A percentile compares a stretch with the other conserved stretches of the same genome.
Evolutionary conservation across 805 yeast genomes (phyloP).

Genomic region (Wickerhamiella azymoides): DNA sequence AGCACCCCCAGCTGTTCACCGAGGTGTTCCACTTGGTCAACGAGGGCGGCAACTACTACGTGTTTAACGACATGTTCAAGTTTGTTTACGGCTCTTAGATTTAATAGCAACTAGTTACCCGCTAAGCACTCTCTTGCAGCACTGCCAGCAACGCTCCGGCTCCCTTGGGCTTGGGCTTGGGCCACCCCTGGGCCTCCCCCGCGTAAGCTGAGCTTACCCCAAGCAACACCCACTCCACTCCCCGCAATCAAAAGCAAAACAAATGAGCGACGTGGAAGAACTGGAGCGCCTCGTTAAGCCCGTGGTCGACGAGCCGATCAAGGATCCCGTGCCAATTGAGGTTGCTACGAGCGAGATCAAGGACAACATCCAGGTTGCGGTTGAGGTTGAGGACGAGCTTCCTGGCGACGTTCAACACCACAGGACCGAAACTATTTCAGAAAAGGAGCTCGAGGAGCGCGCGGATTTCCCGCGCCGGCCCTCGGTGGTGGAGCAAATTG

Average conservation of each 20-base stretch:
- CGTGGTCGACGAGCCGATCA: background rate
- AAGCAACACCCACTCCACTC: background rate
- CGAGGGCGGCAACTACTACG: constrained; percentile 81
- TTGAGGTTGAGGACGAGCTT: background rate
- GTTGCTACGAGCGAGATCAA: background rate
- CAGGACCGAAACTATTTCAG: background rate
- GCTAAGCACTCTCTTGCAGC: too few species aligned
- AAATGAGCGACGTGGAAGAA: background rate
- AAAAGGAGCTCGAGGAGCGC: background rate
- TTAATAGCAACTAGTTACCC: too few species aligned
- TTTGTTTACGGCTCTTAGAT: constrained; percentile 26
- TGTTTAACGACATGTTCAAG: constrained; percentile 93
- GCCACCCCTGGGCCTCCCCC: too few species aligned
- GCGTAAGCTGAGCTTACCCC: background rate
- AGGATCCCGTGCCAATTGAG: background rate
- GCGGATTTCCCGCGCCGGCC: background rate
- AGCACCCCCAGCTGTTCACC: constrained; percentile 88
- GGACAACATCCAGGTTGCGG: background rate
- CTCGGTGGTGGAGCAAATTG: background rate
- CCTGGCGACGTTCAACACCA: background rate
- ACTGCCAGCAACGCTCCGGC: too few species aligned
- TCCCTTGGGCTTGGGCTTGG: too few species aligned
- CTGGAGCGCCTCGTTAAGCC: background rate
- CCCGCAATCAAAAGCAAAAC: too few species aligned
- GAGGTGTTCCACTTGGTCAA: constrained; percentile 96